Conservation (phyloP, 2,329 filamentous ascomycete genomes). For the Fusarium odoratissimum region DNA sequence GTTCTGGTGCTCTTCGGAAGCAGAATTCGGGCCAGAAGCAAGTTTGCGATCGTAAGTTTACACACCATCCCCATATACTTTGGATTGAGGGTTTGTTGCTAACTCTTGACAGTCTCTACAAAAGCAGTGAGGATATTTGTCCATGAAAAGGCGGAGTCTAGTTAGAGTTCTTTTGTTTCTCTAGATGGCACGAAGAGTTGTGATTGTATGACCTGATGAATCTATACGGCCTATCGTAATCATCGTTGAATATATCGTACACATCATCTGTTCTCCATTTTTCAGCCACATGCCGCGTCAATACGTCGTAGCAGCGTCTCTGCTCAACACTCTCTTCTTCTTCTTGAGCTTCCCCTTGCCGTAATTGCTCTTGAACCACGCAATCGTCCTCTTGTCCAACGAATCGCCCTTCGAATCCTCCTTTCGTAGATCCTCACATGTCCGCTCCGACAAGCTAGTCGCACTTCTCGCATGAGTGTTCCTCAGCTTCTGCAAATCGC, state of each 20-base stretch:
- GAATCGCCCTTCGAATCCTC: neutral
- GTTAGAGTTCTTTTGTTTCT: neutral
- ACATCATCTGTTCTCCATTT: neutral
- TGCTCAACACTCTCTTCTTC: conserved; percentile 25
- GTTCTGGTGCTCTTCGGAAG: conserved; percentile 83
- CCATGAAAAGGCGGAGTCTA: neutral
- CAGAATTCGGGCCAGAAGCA: conserved; percentile 78
- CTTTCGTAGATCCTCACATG: conserved; percentile 11
- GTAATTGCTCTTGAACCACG: conserved; percentile 25
- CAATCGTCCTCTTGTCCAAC: conserved; percentile 19
- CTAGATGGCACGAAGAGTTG: neutral
- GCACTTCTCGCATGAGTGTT: neutral
- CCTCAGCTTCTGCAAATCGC: conserved; percentile 29
- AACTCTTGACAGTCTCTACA: conserved; percentile 36
- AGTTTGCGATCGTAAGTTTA: conserved; percentile 74
- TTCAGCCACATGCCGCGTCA: neutral
- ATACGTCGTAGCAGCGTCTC: conserved; percentile 21
- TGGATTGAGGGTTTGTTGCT: neutral
- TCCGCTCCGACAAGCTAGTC: conserved; percentile 27
- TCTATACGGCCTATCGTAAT: neutral
- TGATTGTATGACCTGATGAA: conserved; percentile 3
- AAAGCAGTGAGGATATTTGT: conserved; percentile 4
- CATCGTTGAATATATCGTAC: neutral
- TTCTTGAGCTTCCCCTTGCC: conserved; percentile 24
- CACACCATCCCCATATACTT: neutral